A percentile compares a stretch with the other conserved stretches of the same genome.
These are phyloP conservation scores for Phialocephala sp. DNA, from an alignment of 2,329 filamentous ascomycete species.

Conservation along the genomic window DNA sequence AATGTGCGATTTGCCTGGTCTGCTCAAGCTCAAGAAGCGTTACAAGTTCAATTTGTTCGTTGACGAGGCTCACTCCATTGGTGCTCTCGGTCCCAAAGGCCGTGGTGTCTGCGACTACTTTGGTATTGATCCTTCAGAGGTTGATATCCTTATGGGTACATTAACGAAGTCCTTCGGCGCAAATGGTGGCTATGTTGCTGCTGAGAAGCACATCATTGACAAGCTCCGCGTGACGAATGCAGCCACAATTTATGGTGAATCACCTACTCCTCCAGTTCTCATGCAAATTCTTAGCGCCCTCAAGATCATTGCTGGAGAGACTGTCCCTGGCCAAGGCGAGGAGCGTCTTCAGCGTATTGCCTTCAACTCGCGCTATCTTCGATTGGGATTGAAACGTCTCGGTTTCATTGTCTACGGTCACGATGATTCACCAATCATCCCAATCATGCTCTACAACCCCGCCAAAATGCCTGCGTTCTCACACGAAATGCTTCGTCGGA, in stretches of 20 bases:
- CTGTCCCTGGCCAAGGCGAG: slow-evolving; percentile 89
- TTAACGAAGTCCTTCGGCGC: slow-evolving; percentile 98
- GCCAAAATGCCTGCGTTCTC: slow-evolving; percentile 98
- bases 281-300: slow-evolving; percentile 89
- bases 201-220: slow-evolving; percentile 88
- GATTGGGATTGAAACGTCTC: slow-evolving; percentile 93
- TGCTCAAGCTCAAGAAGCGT: slow-evolving; percentile 85
- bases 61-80: slow-evolving; percentile 95
- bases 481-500: slow-evolving; percentile 97
- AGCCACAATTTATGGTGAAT: slow-evolving; percentile 84
- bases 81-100: slow-evolving; percentile 85
- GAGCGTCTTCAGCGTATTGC: slow-evolving; percentile 94
- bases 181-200: slow-evolving; percentile 94
- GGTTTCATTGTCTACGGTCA: slow-evolving; percentile 97
- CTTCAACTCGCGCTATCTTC: slow-evolving; percentile 98
- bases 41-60: slow-evolving; percentile 98
- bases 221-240: slow-evolving; percentile 88
- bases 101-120: slow-evolving; percentile 98
- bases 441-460: slow-evolving; percentile 94
- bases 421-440: slow-evolving; percentile 97
- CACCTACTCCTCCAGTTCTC: slow-evolving; percentile 84
- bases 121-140: slow-evolving; percentile 81
- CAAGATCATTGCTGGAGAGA: slow-evolving; percentile 85
- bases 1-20: slow-evolving; percentile 94
- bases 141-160: slow-evolving; percentile 98